Base-by-base conservation (phyloP, 2,329 filamentous ascomycete species). In the Fusarium nanum region DNA sequence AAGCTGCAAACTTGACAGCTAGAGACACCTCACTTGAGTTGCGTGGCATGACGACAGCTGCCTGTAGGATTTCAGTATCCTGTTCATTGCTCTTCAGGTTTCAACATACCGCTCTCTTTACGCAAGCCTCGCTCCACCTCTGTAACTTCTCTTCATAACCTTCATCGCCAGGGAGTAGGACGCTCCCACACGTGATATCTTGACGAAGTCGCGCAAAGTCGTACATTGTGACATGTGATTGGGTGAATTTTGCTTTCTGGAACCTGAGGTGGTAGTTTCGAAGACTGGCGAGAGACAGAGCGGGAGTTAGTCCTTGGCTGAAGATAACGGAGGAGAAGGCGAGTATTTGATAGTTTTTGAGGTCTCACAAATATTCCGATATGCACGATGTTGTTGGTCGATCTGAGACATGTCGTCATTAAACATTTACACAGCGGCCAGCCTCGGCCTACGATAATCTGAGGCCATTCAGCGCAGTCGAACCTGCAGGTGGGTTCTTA, bases 31-130 rank as follows among this genome's bases (percentile, higher is more conserved):
- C 83, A 12, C 77, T 69, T 2, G 79, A 62, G 0, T 75, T 78
- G 4, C 72, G 77, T 2, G 83, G 82, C 40, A 80, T 74, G 10
- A 85, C 75, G 12, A 85, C 78, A 4, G 80, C 76, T 14, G 82
- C 84, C 83, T 77, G 14, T 3, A 14, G 6, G 3, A 8, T 22
- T n/a, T 58, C 20, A 56, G 55, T 10, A 28, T 45, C 12, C 41
- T 53, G 2, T 22, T 7, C 7, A n/a, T 1, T 23, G 4, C 10
- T 27, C 14, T 5, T 11, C 5, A 30, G 37, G 6, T 16, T 28
- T 22, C 22, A 34, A 64, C 74, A 47, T 71, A 76, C 75, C n/a
- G 80, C 78, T 53, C 71, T 75, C 57, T 78, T 81, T 32, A 78
- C 65, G 13, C 77, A 79, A 3, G 79, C 76, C 20, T 69, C 58